A percentile compares a stretch with the other conserved stretches of the same genome.
phyloP scores from a whole-genome alignment of 345 rosid species.

The Ricinus communis region DNA sequence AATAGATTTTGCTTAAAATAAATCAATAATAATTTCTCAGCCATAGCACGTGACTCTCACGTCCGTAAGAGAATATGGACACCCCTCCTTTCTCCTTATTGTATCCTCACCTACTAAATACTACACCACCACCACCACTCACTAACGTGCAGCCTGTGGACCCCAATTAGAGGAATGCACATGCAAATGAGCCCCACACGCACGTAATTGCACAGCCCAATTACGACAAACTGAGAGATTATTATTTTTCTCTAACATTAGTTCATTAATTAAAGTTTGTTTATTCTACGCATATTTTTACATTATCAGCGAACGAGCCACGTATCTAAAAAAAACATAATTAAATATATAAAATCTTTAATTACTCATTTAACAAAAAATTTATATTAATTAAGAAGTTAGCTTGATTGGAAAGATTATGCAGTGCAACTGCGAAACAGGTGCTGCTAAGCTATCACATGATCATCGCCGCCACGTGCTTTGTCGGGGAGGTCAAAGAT shows the following conservation, averaged over 20 bases:
- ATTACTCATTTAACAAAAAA: not conserved
- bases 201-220: slow-evolving; percentile 1
- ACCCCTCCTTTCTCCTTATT: not conserved
- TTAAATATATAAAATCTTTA: not conserved
- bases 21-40: no score
- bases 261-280: not conserved
- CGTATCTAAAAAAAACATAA: no score
- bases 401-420: not conserved
- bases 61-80: slow-evolving; percentile 4
- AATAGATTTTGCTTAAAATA: no score
- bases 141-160: slow-evolving; percentile 12
- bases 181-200: not conserved
- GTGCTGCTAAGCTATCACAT: slow-evolving; percentile 4
- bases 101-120: not conserved
- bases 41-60: slow-evolving; percentile 17
- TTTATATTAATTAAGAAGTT: not conserved
- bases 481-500: slow-evolving; percentile 32
- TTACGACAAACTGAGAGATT: not conserved
- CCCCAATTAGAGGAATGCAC: not conserved
- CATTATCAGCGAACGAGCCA: no score
- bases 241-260: not conserved
- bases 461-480: slow-evolving; percentile 41
- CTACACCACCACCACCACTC: not conserved
- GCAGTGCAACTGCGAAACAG: not conserved
- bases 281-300: no score